Conservation (phyloP, 129 eudicot genomes). For the Artemisia argyi region DNA sequence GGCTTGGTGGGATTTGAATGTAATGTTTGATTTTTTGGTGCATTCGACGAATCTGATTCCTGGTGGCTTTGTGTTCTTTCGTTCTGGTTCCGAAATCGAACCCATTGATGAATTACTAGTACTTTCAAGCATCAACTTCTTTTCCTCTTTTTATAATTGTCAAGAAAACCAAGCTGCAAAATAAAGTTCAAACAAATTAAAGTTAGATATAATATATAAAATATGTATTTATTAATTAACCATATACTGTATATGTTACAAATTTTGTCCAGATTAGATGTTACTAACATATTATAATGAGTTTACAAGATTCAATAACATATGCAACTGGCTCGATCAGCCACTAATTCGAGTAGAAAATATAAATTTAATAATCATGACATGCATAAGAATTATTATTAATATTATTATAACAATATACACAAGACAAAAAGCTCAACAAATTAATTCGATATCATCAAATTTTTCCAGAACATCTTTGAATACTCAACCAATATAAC, state of each 20-base stretch:
- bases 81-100: slow-evolving; percentile 34
- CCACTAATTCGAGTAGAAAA: no score
- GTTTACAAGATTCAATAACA: neutral
- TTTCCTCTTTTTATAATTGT: neutral
- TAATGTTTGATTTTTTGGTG: slow-evolving; percentile 41
- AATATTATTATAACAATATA: neutral
- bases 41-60: slow-evolving; percentile 64
- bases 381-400: no score
- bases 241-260: neutral
- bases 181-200: slow-evolving; percentile 1
- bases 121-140: neutral
- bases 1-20: slow-evolving; percentile 73
- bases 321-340: neutral
- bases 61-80: slow-evolving; percentile 50
- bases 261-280: no score
- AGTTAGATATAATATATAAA: neutral
- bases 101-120: slow-evolving; percentile 44
- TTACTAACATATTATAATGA: neutral
- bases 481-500: neutral
- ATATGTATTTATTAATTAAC: neutral
- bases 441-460: slow-evolving; percentile 1
- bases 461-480: slow-evolving; percentile 17
- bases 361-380: no score
- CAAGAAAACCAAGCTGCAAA: slow-evolving; percentile 26
- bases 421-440: slow-evolving; percentile 7